A percentile compares a stretch with the other conserved stretches of the same genome.
Conservation (phyloP, 163 green algal genomes). For the Scenedesmus sp. region DNA sequence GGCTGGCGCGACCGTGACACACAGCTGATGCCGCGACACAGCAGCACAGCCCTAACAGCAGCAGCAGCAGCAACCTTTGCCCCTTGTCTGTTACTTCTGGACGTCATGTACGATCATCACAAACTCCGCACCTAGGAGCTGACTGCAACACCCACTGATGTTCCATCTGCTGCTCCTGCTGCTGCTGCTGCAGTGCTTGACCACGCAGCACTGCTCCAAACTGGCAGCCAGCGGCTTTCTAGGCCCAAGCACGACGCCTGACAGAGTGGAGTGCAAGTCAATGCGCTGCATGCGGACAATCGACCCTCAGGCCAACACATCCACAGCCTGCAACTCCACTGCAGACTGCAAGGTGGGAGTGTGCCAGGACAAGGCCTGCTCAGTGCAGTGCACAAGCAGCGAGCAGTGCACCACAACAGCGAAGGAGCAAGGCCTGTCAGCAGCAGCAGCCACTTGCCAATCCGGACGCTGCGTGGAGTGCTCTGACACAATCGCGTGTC, state of each 20-base stretch:
- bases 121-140: background rate
- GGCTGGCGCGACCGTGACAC: background rate
- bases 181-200: background rate
- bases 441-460: background rate
- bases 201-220: background rate
- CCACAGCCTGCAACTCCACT: background rate
- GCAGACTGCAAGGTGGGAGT: background rate
- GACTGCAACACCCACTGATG: background rate
- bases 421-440: background rate
- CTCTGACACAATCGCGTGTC: background rate
- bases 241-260: background rate
- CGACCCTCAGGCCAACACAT: background rate
- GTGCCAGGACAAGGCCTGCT: background rate
- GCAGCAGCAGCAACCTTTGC: background rate
- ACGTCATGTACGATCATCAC: no score
- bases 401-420: background rate
- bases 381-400: background rate
- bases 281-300: background rate
- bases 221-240: background rate
- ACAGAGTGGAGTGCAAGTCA: background rate
- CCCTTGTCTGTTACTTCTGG: no score
- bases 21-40: background rate
- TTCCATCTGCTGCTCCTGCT: background rate
- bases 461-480: background rate
- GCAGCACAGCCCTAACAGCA: background rate